A percentile compares a stretch with the other conserved stretches of the same genome.
These are phyloP conservation scores for Botrytis fabae DNA, from an alignment of 2,329 filamentous ascomycete genomes.

Conservation along the genomic window DNA sequence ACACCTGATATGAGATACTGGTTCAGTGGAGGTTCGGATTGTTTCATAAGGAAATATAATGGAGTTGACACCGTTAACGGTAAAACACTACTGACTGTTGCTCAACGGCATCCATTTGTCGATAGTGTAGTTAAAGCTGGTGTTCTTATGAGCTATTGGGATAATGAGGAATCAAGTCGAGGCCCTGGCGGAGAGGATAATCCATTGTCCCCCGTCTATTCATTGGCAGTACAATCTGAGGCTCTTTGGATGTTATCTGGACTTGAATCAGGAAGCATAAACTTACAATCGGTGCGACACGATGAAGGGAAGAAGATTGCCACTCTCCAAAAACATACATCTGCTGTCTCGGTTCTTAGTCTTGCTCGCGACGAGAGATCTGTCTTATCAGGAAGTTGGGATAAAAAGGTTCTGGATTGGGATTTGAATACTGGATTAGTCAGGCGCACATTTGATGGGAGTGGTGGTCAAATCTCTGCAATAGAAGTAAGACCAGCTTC, in stretches of 20 bases:
- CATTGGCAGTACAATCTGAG: slow-evolving; percentile 84
- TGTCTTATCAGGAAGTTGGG: slow-evolving; percentile 92
- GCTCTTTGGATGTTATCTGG: slow-evolving; percentile 91
- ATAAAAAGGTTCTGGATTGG: slow-evolving; percentile 93
- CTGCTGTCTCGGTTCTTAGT: slow-evolving; percentile 84
- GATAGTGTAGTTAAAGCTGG: slow-evolving; percentile 96
- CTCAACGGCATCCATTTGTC: slow-evolving; percentile 93
- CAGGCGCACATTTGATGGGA: slow-evolving; percentile 74
- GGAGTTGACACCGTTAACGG: slow-evolving; percentile 93
- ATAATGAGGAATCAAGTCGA: slow-evolving; percentile 76
- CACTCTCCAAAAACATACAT: slow-evolving; percentile 79
- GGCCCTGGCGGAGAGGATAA: slow-evolving; percentile 52
- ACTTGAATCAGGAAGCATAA: slow-evolving; percentile 86
- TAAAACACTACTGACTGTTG: slow-evolving; percentile 89
- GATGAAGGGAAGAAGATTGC: slow-evolving; percentile 90
- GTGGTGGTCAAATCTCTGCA: slow-evolving; percentile 79
- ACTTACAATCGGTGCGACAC: slow-evolving; percentile 88
- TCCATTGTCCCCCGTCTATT: slow-evolving; percentile 86
- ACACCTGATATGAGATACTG: slow-evolving; percentile 95
- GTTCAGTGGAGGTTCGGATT: slow-evolving; percentile 90
- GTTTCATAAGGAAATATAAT: slow-evolving; percentile 96
- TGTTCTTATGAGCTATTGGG: slow-evolving; percentile 95
- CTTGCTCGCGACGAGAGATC: slow-evolving; percentile 83
- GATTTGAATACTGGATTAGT: slow-evolving; percentile 84
- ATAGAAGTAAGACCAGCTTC: slow-evolving; percentile 82